Evolutionary conservation across 2,329 filamentous ascomycete species (phyloP), one percentile per base, ranked within the genome.

Genomic region (Lachnellula occidentalis): DNA sequence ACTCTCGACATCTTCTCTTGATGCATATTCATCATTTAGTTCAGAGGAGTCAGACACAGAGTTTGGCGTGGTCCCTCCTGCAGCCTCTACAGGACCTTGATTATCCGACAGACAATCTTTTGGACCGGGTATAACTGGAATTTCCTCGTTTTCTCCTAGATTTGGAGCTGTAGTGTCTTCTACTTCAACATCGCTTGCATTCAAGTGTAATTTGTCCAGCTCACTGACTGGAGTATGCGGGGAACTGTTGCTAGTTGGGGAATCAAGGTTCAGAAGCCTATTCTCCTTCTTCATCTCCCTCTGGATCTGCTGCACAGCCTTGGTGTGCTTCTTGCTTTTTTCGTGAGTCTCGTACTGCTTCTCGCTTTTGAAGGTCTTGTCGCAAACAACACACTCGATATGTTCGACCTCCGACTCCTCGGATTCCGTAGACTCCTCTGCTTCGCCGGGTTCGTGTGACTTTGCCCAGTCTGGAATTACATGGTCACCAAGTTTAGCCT

Each of bases 261-360:
- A 58, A 50, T 73, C 69, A 4, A 86, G 66, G 42, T 80, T 72
- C 8, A 90, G 70, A 48, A 83, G 77, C 46, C 77, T 75, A 64
- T 92, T 87, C 65, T 99, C 88, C 63, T 86, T 84, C 63, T 79
- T 82, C 91, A 99, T 95, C 69, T 94, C 86, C 65, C 82, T 80
- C 64, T 83, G 84, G 39, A 99, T 72, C 57, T 91, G 82, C 61
- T 92, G 86, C 6, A 96, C 79, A 2, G 90, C 87, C 69, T 96
- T 97, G 58, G 86, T 72, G 66, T 99, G 94, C 72, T 97, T 99
- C 71, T 96, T 99, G 76, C 92, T 97, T 73, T 87, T 90, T 73
- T 96, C 92, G 66, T 99, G 94, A 3, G 88, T 86, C 65, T 95
- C 85, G 57, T 88, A 91, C 67, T 97, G 92, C 61, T 90, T 91